phyloP scores from a whole-genome alignment of 345 rosid species.

The Populus euphratica region DNA sequence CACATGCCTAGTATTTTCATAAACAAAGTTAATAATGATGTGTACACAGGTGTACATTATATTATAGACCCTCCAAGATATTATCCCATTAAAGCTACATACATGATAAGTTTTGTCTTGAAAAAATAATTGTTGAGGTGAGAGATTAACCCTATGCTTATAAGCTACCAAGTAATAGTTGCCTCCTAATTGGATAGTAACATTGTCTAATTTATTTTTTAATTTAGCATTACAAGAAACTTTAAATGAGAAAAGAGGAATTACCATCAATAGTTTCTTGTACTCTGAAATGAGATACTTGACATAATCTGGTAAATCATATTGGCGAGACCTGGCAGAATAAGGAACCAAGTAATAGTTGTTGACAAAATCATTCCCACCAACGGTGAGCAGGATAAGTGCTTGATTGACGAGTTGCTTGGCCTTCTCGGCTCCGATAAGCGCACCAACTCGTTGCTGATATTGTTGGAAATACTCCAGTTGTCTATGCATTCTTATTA shows the following conservation, averaged over 20 bases:
- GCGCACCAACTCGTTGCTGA: slow-evolving; percentile 44
- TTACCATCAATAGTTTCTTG: slow-evolving; percentile 38
- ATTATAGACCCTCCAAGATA: too few relatives aligned
- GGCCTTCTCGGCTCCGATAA: slow-evolving; percentile 44
- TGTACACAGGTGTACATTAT: too few relatives aligned
- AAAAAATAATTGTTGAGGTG: too few relatives aligned
- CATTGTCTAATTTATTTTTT: too few relatives aligned
- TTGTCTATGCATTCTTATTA: slow-evolving; percentile 62
- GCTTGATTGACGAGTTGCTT: slow-evolving; percentile 47
- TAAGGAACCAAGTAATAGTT: slow-evolving; percentile 51
- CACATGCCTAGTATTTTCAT: too few relatives aligned
- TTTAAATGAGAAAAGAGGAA: neutral
- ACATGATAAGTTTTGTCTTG: too few relatives aligned
- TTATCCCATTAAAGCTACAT: too few relatives aligned
- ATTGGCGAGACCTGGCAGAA: slow-evolving; percentile 53
- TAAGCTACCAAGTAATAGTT: too few relatives aligned
- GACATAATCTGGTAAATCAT: slow-evolving; percentile 41
- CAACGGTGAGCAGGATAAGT: slow-evolving; percentile 48
- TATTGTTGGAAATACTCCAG: slow-evolving; percentile 56
- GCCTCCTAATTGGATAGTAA: too few relatives aligned
- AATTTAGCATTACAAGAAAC: too few relatives aligned
- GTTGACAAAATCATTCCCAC: slow-evolving; percentile 69
- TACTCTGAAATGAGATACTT: slow-evolving; percentile 43
- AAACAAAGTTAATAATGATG: too few relatives aligned
- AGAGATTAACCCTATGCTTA: too few relatives aligned